Percentiles rank a stretch among this genome's conserved stretches.
phyloP scores from a whole-genome alignment of 306 rosid species.

The Corylus americana region DNA sequence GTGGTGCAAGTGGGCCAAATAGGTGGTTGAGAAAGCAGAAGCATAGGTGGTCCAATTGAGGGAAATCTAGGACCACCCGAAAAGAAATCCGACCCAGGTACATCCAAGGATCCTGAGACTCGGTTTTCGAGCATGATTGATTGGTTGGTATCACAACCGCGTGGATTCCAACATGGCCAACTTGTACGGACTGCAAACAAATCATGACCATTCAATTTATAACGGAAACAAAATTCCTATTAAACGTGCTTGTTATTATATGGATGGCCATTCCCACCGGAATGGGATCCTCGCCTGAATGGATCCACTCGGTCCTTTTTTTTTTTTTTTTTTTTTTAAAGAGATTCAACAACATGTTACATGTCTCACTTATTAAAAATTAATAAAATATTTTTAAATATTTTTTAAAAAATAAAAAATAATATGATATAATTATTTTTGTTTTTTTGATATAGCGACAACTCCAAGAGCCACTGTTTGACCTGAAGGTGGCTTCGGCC shows the following conservation, averaged over 20 bases:
- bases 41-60: not conserved
- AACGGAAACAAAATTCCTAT: not conserved
- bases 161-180: not conserved
- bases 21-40: too few species aligned
- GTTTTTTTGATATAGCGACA: too few species aligned
- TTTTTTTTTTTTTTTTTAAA: too few species aligned
- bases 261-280: not conserved
- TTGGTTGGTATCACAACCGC: not conserved
- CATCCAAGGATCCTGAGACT: not conserved
- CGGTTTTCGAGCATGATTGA: not conserved
- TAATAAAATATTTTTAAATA: too few species aligned
- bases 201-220: not conserved
- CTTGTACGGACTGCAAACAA: not conserved
- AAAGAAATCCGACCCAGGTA: not conserved
- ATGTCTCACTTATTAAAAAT: too few species aligned
- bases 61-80: constrained; percentile 17
- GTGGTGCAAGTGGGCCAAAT: constrained; percentile 16
- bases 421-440: too few species aligned
- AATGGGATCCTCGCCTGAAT: too few species aligned
- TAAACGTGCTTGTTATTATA: not conserved
- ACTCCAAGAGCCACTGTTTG: too few species aligned
- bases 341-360: too few species aligned
- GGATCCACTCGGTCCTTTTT: too few species aligned
- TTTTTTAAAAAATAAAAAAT: too few species aligned
- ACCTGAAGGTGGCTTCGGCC: too few species aligned